Evolutionary conservation across 2,329 filamentous ascomycete species (phyloP).

Genomic region (Sporothrix euskadiensis): DNA sequence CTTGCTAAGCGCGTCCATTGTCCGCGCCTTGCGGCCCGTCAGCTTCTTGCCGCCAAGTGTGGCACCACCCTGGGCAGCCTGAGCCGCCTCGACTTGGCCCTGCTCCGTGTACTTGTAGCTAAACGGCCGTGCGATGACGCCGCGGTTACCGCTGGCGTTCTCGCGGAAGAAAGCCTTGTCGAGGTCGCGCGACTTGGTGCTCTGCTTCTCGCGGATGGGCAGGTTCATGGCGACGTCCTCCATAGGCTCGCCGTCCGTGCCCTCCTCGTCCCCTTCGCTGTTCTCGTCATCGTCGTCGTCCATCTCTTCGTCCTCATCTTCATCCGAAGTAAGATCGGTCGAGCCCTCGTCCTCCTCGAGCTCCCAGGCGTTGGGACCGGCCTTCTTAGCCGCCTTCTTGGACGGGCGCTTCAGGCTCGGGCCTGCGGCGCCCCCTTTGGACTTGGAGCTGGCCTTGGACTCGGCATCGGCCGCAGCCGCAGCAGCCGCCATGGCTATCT

Average conservation of each 20-base stretch:
- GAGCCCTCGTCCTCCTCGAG: constrained; percentile 14
- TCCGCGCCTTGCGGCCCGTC: constrained; percentile 77
- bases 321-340: constrained; percentile 19
- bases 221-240: constrained; percentile 47
- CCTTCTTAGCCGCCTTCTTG: constrained; percentile 13
- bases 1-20: constrained; percentile 79
- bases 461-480: constrained; percentile 35
- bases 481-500: constrained; percentile 60
- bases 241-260: constrained; percentile 42
- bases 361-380: constrained; percentile 14
- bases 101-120: constrained; percentile 87
- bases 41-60: constrained; percentile 59
- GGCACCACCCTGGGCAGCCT: constrained; percentile 31
- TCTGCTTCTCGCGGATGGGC: constrained; percentile 52
- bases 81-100: constrained; percentile 47
- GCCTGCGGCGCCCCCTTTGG: background rate
- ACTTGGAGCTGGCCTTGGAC: constrained; percentile 7
- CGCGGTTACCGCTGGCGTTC: constrained; percentile 46
- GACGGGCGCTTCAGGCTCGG: constrained; percentile 1
- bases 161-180: constrained; percentile 84
- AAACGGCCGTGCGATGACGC: constrained; percentile 73
- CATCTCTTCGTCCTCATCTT: background rate
- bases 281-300: background rate
- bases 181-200: constrained; percentile 68
- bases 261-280: constrained; percentile 36